Evolutionary conservation across 1,284 basidiomycete genomes (phyloP).

Genomic region (Malassezia caprae): DNA sequence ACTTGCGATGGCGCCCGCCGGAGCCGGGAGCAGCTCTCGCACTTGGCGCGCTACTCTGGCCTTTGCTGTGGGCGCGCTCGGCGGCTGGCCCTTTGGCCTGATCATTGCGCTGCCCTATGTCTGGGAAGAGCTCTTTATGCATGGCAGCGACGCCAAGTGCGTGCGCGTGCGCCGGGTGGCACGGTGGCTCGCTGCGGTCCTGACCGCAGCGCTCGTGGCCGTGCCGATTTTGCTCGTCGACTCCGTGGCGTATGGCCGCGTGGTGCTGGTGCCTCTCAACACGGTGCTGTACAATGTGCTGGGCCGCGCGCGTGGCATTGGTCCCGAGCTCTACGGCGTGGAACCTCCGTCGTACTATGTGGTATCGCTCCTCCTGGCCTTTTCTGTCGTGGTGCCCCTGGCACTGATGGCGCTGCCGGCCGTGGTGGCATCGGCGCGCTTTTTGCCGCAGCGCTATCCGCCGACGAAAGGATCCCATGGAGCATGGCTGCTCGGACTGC

Average conservation of each 20-base stretch:
- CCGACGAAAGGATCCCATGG: slow-evolving; percentile 13
- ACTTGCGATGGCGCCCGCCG: slow-evolving; percentile 62
- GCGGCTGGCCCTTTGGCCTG: slow-evolving; percentile 92
- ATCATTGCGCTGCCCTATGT: slow-evolving; percentile 79
- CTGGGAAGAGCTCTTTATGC: slow-evolving; percentile 75
- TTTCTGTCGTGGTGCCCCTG: slow-evolving; percentile 73
- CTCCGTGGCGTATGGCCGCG: slow-evolving; percentile 72
- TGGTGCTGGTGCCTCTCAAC: slow-evolving; percentile 77
- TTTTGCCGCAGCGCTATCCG: slow-evolving; percentile 65
- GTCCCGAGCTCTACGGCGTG: slow-evolving; percentile 86
- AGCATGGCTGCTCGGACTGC: slow-evolving; percentile 57
- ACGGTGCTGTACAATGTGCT: slow-evolving; percentile 90
- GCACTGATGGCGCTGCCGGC: slow-evolving; percentile 57
- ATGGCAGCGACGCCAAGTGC: slow-evolving; percentile 51
- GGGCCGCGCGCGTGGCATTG: slow-evolving; percentile 55
- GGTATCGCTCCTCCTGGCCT: slow-evolving; percentile 66
- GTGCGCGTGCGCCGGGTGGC: slow-evolving; percentile 53
- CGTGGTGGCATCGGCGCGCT: slow-evolving; percentile 62
- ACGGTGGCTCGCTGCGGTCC: slow-evolving; percentile 57
- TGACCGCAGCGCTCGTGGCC: slow-evolving; percentile 62
- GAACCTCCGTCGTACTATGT: slow-evolving; percentile 58
- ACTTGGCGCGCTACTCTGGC: slow-evolving; percentile 57
- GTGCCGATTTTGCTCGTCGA: slow-evolving; percentile 52
- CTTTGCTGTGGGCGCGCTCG: slow-evolving; percentile 72
- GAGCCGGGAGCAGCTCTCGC: slow-evolving; percentile 17